Evolutionary conservation across 2,329 filamentous ascomycete genomes (phyloP).

Genomic region (Cladophialophora chaetospira): DNA sequence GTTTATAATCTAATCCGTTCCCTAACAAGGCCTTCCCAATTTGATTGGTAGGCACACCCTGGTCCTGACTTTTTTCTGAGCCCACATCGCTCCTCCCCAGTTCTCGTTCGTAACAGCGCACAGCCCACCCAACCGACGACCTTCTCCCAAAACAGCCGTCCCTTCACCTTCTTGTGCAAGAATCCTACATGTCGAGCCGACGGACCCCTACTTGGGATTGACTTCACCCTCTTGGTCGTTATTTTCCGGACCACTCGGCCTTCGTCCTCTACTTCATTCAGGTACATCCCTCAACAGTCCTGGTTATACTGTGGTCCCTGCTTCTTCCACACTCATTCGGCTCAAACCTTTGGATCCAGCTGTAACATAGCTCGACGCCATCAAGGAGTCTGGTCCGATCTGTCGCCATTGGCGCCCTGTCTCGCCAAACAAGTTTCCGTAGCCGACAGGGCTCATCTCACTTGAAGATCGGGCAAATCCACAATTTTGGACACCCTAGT

Average conservation of each 20-base stretch:
- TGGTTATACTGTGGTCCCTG: conserved; percentile 3
- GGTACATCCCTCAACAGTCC: conserved; percentile 6
- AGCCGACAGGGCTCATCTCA: conserved; percentile 16
- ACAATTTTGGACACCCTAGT: conserved; percentile 25
- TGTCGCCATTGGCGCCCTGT: conserved; percentile 3
- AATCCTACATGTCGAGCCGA: background rate
- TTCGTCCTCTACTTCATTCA: conserved; percentile 4
- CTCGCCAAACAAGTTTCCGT: conserved; percentile 12
- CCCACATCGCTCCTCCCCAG: background rate
- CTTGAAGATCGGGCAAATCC: conserved; percentile 26
- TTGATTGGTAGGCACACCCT: background rate
- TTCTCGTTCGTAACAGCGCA: conserved; percentile 1
- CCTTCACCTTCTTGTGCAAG: conserved; percentile 2
- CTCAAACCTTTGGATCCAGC: conserved; percentile 10
- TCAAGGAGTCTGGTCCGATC: conserved; percentile 12
- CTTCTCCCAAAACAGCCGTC: conserved; percentile 3
- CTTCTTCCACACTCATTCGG: conserved; percentile 6
- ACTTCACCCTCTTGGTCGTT: conserved; percentile 11
- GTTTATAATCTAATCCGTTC: background rate
- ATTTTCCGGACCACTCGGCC: conserved; percentile 19
- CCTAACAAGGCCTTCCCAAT: background rate
- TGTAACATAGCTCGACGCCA: conserved; percentile 8
- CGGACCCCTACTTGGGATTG: conserved; percentile 7
- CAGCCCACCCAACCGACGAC: conserved; percentile 5
- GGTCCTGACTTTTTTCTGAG: background rate